Conservation (phyloP, 352 stramenopile species). For the Phytophthora multivora region DNA sequence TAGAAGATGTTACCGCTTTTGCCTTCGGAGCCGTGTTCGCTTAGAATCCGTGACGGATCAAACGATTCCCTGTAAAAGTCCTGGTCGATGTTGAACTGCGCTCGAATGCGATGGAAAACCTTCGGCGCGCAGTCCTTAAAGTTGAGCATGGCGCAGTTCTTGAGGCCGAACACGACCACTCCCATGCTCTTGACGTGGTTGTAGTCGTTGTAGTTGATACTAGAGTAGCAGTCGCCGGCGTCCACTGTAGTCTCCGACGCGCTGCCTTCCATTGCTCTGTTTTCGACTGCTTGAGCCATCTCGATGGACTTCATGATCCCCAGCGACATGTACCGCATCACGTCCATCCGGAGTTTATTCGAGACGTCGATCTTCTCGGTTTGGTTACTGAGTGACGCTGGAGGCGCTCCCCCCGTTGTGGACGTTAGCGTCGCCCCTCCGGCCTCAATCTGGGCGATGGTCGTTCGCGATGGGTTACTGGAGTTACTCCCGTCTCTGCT, state of each 20-base stretch:
- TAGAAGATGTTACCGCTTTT: constrained; percentile 91
- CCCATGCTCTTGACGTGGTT: constrained; percentile 69
- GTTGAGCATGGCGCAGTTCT: constrained; percentile 58
- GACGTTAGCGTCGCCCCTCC: constrained; percentile 30
- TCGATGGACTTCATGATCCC: constrained; percentile 80
- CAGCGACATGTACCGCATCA: constrained; percentile 90
- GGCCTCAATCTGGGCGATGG: constrained; percentile 35
- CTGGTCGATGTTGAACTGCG: constrained; percentile 75
- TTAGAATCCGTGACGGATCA: constrained; percentile 68
- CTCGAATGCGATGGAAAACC: constrained; percentile 78
- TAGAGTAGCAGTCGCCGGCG: constrained; percentile 27
- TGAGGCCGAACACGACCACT: constrained; percentile 70
- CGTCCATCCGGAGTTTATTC: constrained; percentile 80
- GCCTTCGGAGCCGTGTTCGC: constrained; percentile 80
- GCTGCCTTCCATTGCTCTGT: constrained; percentile 24
- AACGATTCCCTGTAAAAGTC: constrained; percentile 81
- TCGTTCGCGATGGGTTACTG: constrained; percentile 19
- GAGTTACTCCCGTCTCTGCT: constrained; percentile 12
- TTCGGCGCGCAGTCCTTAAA: constrained; percentile 82
- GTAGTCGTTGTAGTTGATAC: constrained; percentile 67
- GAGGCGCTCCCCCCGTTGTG: constrained; percentile 13
- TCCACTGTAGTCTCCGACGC: constrained; percentile 30
- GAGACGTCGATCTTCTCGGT: constrained; percentile 68
- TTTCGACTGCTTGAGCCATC: constrained; percentile 43
- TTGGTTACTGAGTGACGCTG: constrained; percentile 5